Conservation (phyloP, 768 basidiomycete genomes). For the Psilocybe tampanensis region DNA sequence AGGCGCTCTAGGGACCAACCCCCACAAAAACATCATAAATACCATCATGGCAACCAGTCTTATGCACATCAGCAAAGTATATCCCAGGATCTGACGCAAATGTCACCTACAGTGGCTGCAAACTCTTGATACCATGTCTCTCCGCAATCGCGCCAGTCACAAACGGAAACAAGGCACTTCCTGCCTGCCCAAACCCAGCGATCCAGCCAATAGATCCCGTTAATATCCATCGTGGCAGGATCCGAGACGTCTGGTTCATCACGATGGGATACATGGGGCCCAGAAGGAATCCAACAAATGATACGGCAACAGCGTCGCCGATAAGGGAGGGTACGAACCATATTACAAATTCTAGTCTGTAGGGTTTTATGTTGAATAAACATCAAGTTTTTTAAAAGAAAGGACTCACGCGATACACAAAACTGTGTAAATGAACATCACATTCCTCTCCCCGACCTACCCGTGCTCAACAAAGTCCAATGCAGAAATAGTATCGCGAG, state of each 20-base stretch:
- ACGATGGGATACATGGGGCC: slow-evolving; percentile 77
- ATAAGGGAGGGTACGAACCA: slow-evolving; percentile 73
- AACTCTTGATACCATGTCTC: slow-evolving; percentile 57
- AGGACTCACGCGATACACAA: slow-evolving; percentile 50
- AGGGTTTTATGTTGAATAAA: neutral
- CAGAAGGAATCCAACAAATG: slow-evolving; percentile 67
- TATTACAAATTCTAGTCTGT: slow-evolving; percentile 62
- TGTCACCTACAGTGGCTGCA: slow-evolving; percentile 57
- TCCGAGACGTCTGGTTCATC: slow-evolving; percentile 68
- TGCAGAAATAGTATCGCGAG: neutral
- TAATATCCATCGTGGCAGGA: slow-evolving; percentile 73
- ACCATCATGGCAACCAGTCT: slow-evolving; percentile 67
- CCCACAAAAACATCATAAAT: slow-evolving; percentile 59
- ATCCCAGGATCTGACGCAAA: neutral
- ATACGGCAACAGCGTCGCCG: slow-evolving; percentile 63
- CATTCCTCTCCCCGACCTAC: slow-evolving; percentile 58
- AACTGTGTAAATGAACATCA: slow-evolving; percentile 51
- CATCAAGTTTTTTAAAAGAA: neutral
- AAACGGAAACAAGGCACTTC: slow-evolving; percentile 73
- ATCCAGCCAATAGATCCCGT: slow-evolving; percentile 70
- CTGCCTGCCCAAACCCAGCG: slow-evolving; percentile 69
- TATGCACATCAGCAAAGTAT: neutral
- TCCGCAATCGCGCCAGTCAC: slow-evolving; percentile 70
- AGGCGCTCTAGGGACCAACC: slow-evolving; percentile 40
- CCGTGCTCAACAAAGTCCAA: neutral